Evolutionary conservation across 495 filamentous ascomycete species (phyloP).

Genomic region (Xanthoparmelia taractica): DNA sequence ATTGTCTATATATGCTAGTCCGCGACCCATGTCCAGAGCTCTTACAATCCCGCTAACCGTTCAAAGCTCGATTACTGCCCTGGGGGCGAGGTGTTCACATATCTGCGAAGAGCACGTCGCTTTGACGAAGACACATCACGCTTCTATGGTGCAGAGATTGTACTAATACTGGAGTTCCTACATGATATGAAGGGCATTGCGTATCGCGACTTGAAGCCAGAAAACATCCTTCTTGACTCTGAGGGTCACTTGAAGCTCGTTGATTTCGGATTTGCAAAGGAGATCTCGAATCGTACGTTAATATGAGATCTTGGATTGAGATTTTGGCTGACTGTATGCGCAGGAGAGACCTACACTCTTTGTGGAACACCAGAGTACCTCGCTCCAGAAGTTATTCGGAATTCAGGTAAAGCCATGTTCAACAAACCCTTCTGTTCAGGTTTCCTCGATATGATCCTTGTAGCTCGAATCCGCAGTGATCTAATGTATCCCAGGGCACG

Average conservation of each 20-base stretch:
- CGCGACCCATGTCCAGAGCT: conserved; percentile 30
- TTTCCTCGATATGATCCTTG: conserved; percentile 6
- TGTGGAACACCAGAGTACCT: conserved; percentile 97
- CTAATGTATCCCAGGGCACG: conserved; percentile 52
- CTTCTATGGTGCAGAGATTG: conserved; percentile 95
- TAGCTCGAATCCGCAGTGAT: neutral
- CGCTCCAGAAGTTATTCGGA: conserved; percentile 92
- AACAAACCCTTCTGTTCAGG: conserved; percentile 15
- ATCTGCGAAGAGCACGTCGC: conserved; percentile 73
- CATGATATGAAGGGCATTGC: conserved; percentile 80
- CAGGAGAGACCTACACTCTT: conserved; percentile 85
- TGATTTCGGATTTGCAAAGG: conserved; percentile 98
- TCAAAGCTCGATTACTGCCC: conserved; percentile 76
- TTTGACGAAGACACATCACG: conserved; percentile 80
- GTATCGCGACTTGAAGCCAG: conserved; percentile 92
- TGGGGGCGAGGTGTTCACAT: conserved; percentile 92
- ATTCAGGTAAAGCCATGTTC: conserved; percentile 46
- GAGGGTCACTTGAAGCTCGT: conserved; percentile 93
- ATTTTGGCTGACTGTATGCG: neutral
- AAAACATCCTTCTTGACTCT: conserved; percentile 87
- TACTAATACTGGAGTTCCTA: conserved; percentile 83
- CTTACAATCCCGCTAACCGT: conserved; percentile 10
- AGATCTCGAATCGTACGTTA: conserved; percentile 51
- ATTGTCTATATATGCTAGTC: conserved; percentile 88
- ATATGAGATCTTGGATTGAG: neutral